Conservation (phyloP, 768 basidiomycete species). For the Udeniomyces megalosporus region DNA sequence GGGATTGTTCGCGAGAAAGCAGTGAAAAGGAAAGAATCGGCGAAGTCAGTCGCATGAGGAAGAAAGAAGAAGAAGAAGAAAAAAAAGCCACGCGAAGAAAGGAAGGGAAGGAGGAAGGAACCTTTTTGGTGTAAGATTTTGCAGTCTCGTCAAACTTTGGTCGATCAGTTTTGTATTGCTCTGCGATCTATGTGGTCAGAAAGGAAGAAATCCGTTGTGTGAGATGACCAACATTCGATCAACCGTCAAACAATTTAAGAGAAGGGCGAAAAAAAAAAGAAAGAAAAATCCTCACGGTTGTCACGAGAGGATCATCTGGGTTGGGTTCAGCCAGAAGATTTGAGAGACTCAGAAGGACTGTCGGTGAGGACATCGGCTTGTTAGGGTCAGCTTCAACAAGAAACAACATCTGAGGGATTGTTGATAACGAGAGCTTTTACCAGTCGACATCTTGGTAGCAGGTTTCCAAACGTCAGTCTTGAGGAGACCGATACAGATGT, state of each 20-base stretch:
- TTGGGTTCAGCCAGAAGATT: conserved; percentile 28
- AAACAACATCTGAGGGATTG: neutral
- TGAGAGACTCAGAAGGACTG: conserved; percentile 27
- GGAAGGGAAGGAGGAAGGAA: neutral
- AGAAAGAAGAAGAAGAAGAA: too few species aligned
- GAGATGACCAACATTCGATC: neutral
- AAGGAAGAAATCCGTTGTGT: too few species aligned
- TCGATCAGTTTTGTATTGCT: conserved; percentile 8
- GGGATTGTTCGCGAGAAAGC: too few species aligned
- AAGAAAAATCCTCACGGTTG: conserved; percentile 29
- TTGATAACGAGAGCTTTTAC: conserved; percentile 18
- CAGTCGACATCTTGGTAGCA: conserved; percentile 27
- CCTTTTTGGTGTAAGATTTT: conserved; percentile 11
- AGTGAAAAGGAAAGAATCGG: too few species aligned
- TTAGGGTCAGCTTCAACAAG: neutral
- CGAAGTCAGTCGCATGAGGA: too few species aligned
- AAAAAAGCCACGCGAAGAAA: too few species aligned
- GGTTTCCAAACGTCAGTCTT: conserved; percentile 32
- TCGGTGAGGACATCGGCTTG: too few species aligned
- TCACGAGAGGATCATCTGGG: conserved; percentile 30
- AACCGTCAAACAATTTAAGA: neutral
- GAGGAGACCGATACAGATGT: conserved; percentile 30
- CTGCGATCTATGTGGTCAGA: conserved; percentile 15
- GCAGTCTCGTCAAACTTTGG: conserved; percentile 7
- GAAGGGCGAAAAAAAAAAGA: conserved; percentile 1